Conservation (phyloP, 2,329 filamentous ascomycete species). For the Fusarium phyllophilum region DNA sequence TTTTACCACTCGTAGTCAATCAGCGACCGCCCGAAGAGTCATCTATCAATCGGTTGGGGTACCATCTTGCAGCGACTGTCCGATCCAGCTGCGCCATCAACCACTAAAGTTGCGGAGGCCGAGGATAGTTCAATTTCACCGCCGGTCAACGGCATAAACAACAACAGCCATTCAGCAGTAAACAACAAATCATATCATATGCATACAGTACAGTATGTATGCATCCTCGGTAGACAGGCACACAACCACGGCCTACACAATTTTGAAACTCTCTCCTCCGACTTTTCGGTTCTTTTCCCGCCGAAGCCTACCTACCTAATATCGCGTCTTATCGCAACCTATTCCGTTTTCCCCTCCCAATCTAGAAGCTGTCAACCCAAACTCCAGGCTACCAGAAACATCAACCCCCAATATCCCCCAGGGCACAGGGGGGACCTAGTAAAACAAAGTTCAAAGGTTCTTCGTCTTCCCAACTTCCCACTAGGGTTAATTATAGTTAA, state of each 20-base stretch:
- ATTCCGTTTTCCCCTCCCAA: constrained; percentile 13
- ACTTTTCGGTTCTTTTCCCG: neutral
- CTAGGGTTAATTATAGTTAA: neutral
- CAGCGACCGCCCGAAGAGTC: constrained; percentile 16
- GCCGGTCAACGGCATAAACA: constrained; percentile 22
- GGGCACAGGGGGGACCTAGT: neutral
- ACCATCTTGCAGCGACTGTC: constrained; percentile 25
- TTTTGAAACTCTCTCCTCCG: neutral
- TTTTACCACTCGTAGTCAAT: constrained; percentile 4
- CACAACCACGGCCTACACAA: neutral
- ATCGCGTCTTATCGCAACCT: constrained; percentile 11
- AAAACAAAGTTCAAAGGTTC: constrained; percentile 8
- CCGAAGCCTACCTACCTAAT: constrained; percentile 6
- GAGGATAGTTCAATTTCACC: constrained; percentile 26
- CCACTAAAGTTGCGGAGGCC: constrained; percentile 12
- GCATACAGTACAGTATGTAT: neutral
- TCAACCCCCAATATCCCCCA: constrained; percentile 5
- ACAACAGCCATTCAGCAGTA: constrained; percentile 4
- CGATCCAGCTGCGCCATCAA: constrained; percentile 18
- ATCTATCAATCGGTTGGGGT: constrained; percentile 20
- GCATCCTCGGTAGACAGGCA: constrained; percentile 8
- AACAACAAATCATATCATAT: constrained; percentile 4
- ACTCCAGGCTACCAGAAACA: neutral
- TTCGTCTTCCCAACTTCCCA: constrained; percentile 4
- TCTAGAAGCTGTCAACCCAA: constrained; percentile 12